Conservation (phyloP, 371 early-diverging fungal species). For the Syncephalastrum contaminatum region DNA sequence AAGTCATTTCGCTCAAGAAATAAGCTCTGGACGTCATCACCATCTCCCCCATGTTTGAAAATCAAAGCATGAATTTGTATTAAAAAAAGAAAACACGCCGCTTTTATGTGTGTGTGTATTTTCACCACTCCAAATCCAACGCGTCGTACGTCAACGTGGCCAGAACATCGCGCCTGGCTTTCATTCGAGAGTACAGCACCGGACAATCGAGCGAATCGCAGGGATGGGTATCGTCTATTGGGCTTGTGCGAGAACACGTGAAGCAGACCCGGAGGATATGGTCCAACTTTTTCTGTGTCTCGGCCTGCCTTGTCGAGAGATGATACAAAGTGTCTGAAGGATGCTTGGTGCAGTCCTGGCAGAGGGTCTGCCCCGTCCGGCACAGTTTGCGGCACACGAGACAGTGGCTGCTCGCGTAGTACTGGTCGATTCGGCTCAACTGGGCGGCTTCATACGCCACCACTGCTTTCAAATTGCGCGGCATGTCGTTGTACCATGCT, state of each 20-base stretch:
- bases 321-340: slow-evolving; percentile 15
- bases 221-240: slow-evolving; percentile 19
- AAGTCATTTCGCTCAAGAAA: no score
- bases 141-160: slow-evolving; percentile 24
- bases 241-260: slow-evolving; percentile 21
- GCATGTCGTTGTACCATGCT: slow-evolving; percentile 69
- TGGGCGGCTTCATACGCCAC: background rate
- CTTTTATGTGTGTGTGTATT: no score
- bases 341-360: slow-evolving; percentile 18
- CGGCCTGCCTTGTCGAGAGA: slow-evolving; percentile 20
- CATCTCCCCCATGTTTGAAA: no score
- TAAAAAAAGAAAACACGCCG: slow-evolving; percentile 5
- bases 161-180: slow-evolving; percentile 33
- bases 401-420: slow-evolving; percentile 42
- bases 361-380: slow-evolving; percentile 10
- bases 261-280: slow-evolving; percentile 26
- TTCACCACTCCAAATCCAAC: slow-evolving; percentile 10
- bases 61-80: slow-evolving; percentile 7
- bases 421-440: slow-evolving; percentile 35
- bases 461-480: slow-evolving; percentile 22
- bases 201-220: slow-evolving; percentile 49
- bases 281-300: slow-evolving; percentile 19
- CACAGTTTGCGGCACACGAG: slow-evolving; percentile 27
- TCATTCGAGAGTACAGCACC: slow-evolving; percentile 37
- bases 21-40: no score